Percentiles rank a stretch among this genome's conserved stretches.
Conservation (phyloP, 768 basidiomycete species). For the Symmetrospora coprosmae region DNA sequence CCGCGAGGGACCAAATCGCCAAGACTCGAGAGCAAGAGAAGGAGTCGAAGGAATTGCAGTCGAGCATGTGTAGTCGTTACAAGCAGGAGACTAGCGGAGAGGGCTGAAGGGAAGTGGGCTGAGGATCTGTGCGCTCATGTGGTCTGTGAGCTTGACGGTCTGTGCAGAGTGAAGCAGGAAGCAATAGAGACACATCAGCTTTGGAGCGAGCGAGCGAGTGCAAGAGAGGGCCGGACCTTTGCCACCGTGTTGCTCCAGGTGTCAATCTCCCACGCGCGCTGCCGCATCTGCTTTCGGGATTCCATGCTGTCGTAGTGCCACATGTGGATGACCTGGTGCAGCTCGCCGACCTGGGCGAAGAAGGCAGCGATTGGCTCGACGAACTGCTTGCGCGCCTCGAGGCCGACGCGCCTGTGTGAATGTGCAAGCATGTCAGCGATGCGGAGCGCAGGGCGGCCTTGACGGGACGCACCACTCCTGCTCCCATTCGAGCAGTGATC, state of each 20-base stretch:
- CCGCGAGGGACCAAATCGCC: too few relatives aligned
- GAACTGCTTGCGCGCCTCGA: conserved; percentile 79
- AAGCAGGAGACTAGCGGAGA: conserved; percentile 41
- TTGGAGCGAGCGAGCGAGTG: background rate
- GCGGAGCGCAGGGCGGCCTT: too few relatives aligned
- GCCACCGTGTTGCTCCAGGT: conserved; percentile 50
- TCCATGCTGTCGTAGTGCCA: conserved; percentile 83
- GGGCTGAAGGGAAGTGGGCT: conserved; percentile 68
- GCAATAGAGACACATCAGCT: background rate
- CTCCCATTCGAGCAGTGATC: conserved; percentile 89
- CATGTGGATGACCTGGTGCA: conserved; percentile 54
- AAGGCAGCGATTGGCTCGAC: conserved; percentile 79
- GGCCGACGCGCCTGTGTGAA: conserved; percentile 61
- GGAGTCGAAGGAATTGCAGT: too few relatives aligned
- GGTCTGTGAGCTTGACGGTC: conserved; percentile 74
- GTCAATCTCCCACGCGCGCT: conserved; percentile 84
- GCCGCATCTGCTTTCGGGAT: conserved; percentile 58
- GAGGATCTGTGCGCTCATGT: conserved; percentile 77
- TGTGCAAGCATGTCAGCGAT: background rate
- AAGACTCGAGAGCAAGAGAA: too few relatives aligned
- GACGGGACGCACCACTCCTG: conserved; percentile 86
- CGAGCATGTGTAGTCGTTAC: too few relatives aligned
- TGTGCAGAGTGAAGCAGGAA: conserved; percentile 35
- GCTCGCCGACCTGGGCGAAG: conserved; percentile 50
- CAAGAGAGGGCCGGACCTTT: conserved; percentile 14